Conservation (phyloP, 345 rosid genomes). For the Odontarrhena argentea region DNA sequence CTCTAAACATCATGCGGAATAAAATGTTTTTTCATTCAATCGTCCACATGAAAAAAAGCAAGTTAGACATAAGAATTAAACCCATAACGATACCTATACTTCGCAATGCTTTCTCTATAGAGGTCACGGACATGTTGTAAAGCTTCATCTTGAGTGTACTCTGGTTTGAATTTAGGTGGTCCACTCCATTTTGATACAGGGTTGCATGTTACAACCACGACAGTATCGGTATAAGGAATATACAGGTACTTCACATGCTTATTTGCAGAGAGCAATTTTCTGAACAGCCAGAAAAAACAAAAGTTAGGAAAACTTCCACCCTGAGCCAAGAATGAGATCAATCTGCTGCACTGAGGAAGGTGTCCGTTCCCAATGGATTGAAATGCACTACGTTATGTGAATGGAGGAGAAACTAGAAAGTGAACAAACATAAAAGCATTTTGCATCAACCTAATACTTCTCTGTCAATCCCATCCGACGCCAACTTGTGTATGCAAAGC, state of each 20-base stretch:
- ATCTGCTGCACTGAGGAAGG: not conserved
- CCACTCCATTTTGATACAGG: slow-evolving; percentile 91
- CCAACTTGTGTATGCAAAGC: not conserved
- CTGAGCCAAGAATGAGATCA: slow-evolving; percentile 15
- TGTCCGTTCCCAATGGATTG: not conserved
- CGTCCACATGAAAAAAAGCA: not conserved
- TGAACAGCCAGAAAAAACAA: slow-evolving; percentile 44
- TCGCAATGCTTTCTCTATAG: slow-evolving; percentile 63
- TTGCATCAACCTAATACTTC: slow-evolving; percentile 21
- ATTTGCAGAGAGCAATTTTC: slow-evolving; percentile 81
- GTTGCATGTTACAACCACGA: slow-evolving; percentile 91
- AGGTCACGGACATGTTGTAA: slow-evolving; percentile 70
- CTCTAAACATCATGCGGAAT: slow-evolving; percentile 45
- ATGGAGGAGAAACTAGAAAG: slow-evolving; percentile 7
- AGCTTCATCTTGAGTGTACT: slow-evolving; percentile 74
- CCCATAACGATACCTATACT: slow-evolving; percentile 64
- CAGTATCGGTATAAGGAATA: slow-evolving; percentile 81
- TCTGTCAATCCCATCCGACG: slow-evolving; percentile 10
- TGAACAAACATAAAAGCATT: not conserved
- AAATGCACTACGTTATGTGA: slow-evolving; percentile 16
- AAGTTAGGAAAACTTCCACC: slow-evolving; percentile 8
- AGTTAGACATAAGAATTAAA: not conserved
- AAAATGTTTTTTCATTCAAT: not conserved
- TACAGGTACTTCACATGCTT: slow-evolving; percentile 94
- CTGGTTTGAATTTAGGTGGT: slow-evolving; percentile 76